Base-by-base conservation (phyloP, 2,329 filamentous ascomycete species). In the Fusarium albidum region DNA sequence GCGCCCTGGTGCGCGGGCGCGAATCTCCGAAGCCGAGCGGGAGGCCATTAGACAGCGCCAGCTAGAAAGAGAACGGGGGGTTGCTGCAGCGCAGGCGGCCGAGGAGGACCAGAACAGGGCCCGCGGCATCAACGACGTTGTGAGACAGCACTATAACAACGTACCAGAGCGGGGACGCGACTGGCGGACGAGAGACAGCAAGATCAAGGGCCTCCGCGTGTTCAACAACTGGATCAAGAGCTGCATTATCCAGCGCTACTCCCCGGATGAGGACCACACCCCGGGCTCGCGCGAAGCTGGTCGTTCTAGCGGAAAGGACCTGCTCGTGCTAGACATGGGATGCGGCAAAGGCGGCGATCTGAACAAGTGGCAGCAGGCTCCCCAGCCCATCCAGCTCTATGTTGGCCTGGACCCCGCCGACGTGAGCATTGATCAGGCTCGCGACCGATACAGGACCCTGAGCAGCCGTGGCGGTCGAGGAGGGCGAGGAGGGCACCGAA, bases 181-280 rank as follows among this genome's bases (percentile, higher is more conserved):
- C 68, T 99, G 95, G 94, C 86, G 95, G 42, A 92, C 90, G 71
- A 96, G 92, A 7, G 92, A 96, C 68, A 96, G 91, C 73, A 89
- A 91, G 68, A 99, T 99, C 79, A 96, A 96, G 76, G 95, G 95
- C 1, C 79, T 99, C 46, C 86, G 95, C 46, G 91, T 90, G 63
- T 95, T 96, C 80, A 99, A 99, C 78, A 99, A 99, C 74, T 99
- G 95, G 95, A 85, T 99, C 76, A 99, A 99, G 80, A 96, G 92
- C 70, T 94, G 91, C 42, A 85, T 98, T 64, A 98, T 99, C 64
- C 93, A 98, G 71, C 97, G 96, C 71, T 98, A 97, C 76, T 92
- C 91, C 5, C 90, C 90, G 0, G 87, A 88, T 60, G 90, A 94
- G 71, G 87, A 91, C 55, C 87, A 88, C 62, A 78, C 83, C 1